A percentile compares a stretch with the other conserved stretches of the same genome.
These are phyloP conservation scores for Podaxis sp. DNA, from an alignment of 768 basidiomycete genomes.

Conservation along the genomic window DNA sequence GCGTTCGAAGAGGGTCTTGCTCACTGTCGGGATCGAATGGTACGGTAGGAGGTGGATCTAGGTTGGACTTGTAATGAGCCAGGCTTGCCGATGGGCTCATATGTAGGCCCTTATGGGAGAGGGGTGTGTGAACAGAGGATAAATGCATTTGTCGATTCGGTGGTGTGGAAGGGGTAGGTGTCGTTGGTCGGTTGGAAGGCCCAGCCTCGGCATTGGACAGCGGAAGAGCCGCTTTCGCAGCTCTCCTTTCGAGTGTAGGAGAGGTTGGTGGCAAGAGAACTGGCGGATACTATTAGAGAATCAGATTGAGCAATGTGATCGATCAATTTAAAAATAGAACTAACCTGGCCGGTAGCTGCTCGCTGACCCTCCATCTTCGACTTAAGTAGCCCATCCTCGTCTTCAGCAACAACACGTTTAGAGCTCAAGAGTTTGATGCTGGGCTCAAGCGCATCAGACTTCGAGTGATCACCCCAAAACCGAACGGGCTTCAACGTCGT, in stretches of 20 bases:
- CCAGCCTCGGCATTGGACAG: conserved; percentile 10
- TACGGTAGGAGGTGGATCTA: conserved; percentile 60
- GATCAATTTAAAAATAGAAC: conserved; percentile 8
- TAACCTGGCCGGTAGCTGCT: conserved; percentile 26
- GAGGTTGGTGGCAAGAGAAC: conserved; percentile 48
- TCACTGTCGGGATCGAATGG: conserved; percentile 25
- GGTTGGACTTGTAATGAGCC: conserved; percentile 65
- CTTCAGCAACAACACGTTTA: conserved; percentile 28
- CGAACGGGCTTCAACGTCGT: conserved; percentile 42
- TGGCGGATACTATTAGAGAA: conserved; percentile 34
- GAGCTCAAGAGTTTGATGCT: conserved; percentile 39
- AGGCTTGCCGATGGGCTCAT: conserved; percentile 70
- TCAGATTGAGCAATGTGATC: conserved; percentile 21
- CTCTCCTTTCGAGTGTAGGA: conserved; percentile 31
- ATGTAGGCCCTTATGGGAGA: conserved; percentile 67
- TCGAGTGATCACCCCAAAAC: conserved; percentile 41
- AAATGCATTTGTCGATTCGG: conserved; percentile 39
- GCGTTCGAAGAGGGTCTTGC: conserved; percentile 36
- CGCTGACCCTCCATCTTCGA: conserved; percentile 30
- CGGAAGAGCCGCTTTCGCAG: conserved; percentile 18
- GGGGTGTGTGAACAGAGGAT: conserved; percentile 63
- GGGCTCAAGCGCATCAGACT: conserved; percentile 33
- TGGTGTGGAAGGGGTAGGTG: conserved; percentile 37
- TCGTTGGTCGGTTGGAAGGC: conserved; percentile 24
- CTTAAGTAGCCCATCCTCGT: conserved; percentile 26